These are phyloP conservation scores for Pittosporum tobira DNA, from an alignment of 129 eudicot genomes.

Conservation along the genomic window DNA sequence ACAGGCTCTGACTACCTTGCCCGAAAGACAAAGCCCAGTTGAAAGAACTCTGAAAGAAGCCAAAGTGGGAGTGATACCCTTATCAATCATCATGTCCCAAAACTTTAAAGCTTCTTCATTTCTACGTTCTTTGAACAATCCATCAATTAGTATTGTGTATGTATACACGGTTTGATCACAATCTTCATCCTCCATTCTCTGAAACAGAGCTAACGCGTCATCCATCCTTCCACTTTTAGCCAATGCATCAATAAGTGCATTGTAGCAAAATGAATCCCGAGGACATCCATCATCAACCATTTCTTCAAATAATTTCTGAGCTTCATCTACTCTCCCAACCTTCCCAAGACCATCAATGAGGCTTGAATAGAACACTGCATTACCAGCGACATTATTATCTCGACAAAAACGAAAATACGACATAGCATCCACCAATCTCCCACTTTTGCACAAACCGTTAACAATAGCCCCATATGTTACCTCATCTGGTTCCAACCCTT, in stretches of 20 bases:
- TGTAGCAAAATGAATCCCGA: constrained; percentile 85
- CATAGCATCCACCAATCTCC: constrained; percentile 65
- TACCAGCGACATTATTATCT: constrained; percentile 40
- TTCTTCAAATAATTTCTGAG: constrained; percentile 62
- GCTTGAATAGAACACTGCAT: constrained; percentile 64
- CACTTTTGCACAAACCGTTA: constrained; percentile 77
- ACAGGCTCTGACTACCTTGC: constrained; percentile 85
- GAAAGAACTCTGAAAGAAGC: constrained; percentile 81
- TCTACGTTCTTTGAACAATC: constrained; percentile 59
- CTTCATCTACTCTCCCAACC: constrained; percentile 67
- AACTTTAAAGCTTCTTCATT: constrained; percentile 76
- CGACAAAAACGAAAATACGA: constrained; percentile 50
- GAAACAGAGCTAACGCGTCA: constrained; percentile 54
- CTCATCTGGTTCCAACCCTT: constrained; percentile 69
- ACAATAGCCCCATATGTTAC: constrained; percentile 84
- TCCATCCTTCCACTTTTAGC: constrained; percentile 54
- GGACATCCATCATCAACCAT: constrained; percentile 65
- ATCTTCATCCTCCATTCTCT: constrained; percentile 73
- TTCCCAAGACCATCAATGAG: constrained; percentile 88
- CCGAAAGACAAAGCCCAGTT: constrained; percentile 85
- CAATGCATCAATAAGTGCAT: constrained; percentile 64
- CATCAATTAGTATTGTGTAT: constrained; percentile 65
- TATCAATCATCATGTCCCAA: constrained; percentile 91
- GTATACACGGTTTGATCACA: constrained; percentile 89
- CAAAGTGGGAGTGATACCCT: constrained; percentile 76